Conservation (phyloP, 2,329 filamentous ascomycete species). For the Colletotrichum neosansevieriae region DNA sequence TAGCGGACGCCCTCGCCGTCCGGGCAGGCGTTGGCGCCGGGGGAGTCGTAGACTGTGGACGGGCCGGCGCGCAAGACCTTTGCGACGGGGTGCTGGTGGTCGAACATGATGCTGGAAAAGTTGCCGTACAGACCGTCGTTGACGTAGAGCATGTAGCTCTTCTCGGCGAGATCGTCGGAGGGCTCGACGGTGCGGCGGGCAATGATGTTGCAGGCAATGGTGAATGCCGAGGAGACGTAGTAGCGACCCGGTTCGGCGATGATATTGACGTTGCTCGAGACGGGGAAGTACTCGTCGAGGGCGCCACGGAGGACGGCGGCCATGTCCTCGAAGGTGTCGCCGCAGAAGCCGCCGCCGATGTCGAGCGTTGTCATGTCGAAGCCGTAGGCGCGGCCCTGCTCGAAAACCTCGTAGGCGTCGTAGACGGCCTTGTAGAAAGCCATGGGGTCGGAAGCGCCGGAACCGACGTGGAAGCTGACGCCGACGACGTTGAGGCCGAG, state of each 20-base stretch:
- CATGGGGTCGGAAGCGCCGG: constrained; percentile 91
- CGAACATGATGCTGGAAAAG: constrained; percentile 99
- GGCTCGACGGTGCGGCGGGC: constrained; percentile 90
- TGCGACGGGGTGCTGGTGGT: constrained; percentile 92
- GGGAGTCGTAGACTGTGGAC: constrained; percentile 69
- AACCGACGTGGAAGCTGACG: constrained; percentile 98
- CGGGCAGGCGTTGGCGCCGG: constrained; percentile 60
- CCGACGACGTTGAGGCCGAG: constrained; percentile 92
- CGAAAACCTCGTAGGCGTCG: constrained; percentile 90
- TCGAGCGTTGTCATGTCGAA: constrained; percentile 89
- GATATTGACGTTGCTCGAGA: constrained; percentile 76
- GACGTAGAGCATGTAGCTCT: constrained; percentile 95
- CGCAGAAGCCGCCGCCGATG: constrained; percentile 92
- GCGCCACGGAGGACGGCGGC: constrained; percentile 82
- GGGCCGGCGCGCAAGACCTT: constrained; percentile 78
- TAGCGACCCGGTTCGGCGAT: constrained; percentile 98
- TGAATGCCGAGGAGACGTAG: constrained; percentile 94
- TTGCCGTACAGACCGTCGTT: constrained; percentile 99
- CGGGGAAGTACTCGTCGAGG: constrained; percentile 89
- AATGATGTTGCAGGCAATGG: constrained; percentile 94
- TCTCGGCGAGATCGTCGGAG: constrained; percentile 63
- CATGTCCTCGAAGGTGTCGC: constrained; percentile 93
- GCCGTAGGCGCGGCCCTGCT: constrained; percentile 81
- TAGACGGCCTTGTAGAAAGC: constrained; percentile 92
- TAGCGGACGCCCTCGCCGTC: constrained; percentile 76